Percentiles rank a stretch among this genome's conserved stretches.
phyloP scores from a whole-genome alignment of 331 rosid genomes.

The Saraca asoca region DNA sequence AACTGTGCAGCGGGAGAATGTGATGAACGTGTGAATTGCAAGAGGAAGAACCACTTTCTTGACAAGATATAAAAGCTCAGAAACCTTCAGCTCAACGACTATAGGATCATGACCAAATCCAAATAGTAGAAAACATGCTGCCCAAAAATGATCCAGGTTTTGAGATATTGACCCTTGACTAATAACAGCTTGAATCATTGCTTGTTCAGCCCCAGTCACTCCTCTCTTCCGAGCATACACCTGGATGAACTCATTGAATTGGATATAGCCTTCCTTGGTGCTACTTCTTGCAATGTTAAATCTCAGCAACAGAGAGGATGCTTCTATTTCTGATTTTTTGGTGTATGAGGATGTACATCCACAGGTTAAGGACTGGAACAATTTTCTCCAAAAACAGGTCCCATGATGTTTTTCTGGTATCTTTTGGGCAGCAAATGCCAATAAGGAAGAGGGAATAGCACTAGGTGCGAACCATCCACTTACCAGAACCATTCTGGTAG shows the following conservation, averaged over 20 bases:
- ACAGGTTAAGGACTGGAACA: slow-evolving; percentile 56
- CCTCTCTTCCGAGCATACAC: slow-evolving; percentile 68
- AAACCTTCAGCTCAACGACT: slow-evolving; percentile 70
- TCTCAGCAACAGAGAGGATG: slow-evolving; percentile 79
- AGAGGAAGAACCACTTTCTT: slow-evolving; percentile 75
- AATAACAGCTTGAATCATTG: slow-evolving; percentile 71
- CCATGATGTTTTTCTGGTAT: slow-evolving; percentile 60
- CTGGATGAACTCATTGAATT: slow-evolving; percentile 62
- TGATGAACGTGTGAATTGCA: slow-evolving; percentile 70
- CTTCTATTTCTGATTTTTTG: slow-evolving; percentile 75
- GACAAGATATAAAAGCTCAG: slow-evolving; percentile 58
- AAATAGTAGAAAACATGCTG: slow-evolving; percentile 76
- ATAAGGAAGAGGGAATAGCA: slow-evolving; percentile 60
- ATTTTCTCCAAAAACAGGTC: slow-evolving; percentile 54
- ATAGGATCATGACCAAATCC: slow-evolving; percentile 82
- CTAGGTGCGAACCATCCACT: slow-evolving; percentile 89
- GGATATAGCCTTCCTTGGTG: slow-evolving; percentile 55
- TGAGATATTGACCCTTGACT: slow-evolving; percentile 52
- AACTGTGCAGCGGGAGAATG: slow-evolving; percentile 75
- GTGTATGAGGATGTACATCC: slow-evolving; percentile 59
- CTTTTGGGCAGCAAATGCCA: slow-evolving; percentile 71
- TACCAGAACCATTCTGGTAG: slow-evolving; percentile 80
- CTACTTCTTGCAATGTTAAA: slow-evolving; percentile 71
- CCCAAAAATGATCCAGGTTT: slow-evolving; percentile 73
- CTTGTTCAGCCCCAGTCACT: slow-evolving; percentile 59